Evolutionary conservation across 352 stramenopile species (phyloP), one percentile per base, ranked within the genome.

Genomic region (Elongisporangium anandrum): DNA sequence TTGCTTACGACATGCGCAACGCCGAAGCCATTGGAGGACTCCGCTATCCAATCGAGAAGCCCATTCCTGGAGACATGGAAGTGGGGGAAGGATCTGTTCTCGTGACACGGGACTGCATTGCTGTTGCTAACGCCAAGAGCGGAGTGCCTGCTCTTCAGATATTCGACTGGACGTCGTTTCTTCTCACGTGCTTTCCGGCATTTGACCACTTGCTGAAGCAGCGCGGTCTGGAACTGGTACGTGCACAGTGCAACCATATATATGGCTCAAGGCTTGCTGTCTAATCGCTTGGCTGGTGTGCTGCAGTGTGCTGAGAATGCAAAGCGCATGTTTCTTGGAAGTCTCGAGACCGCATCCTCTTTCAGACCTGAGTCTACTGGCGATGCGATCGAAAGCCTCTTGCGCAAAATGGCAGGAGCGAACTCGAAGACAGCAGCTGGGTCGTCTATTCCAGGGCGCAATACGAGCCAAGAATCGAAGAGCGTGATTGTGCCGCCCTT

Each of bases 1-100:
- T 87, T 53, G 53, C 87, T 1, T 81, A 81, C 54, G 74, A 90
- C 21, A 56, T 77, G 17, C 72, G 75, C 45, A 73, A 57, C 4
- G 76, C 66, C 10, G 65, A 76, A 16, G 78, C 76, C 0, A 72
- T 85, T 19, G 69, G 65, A 12, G 85, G 72, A 54, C 50, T 87
- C 2, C 59, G 63, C 4, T 64, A 61, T 12, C 51, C 53, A 17
- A 59, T 54, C 22, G 34, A 29, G 6, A 56, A 20, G 16, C 56
- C 24, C 1, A 59, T 61, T 45, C 10, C 34, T 45, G 34, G 1
- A 12, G 13, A 45, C 34, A 4, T 45, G 34, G 10, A 17, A 45
- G 34, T 45, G 10, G 34, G 34, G 2, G 34, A 45, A 19, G 16
- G 20, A 2, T 21, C n/a, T 3, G 23, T 56, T 9, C 59, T 64